These are phyloP conservation scores for Fonsecaea monophora DNA, from an alignment of 2,329 filamentous ascomycete species.

Conservation along the genomic window DNA sequence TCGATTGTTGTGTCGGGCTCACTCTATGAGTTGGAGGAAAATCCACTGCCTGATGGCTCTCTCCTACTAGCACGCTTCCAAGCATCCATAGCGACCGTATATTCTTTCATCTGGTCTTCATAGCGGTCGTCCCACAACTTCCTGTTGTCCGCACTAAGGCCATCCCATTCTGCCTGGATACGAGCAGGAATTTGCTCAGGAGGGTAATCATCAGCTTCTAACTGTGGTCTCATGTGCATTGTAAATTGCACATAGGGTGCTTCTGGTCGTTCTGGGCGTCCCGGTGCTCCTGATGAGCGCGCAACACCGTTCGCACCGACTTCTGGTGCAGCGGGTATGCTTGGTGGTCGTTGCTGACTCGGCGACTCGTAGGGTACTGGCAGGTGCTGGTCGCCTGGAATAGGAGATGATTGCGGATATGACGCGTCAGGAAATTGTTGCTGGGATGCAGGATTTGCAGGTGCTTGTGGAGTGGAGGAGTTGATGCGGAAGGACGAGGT, in stretches of 20 bases:
- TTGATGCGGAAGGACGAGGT: constrained; percentile 36
- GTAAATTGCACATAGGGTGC: constrained; percentile 39
- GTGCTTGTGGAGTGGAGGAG: constrained; percentile 27
- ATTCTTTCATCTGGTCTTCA: constrained; percentile 39
- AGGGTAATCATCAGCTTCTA: constrained; percentile 38
- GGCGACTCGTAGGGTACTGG: constrained; percentile 21
- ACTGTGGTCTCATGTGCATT: constrained; percentile 38
- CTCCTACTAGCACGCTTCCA: constrained; percentile 36
- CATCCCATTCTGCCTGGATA: constrained; percentile 40
- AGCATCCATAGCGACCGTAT: constrained; percentile 36
- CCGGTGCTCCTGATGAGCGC: constrained; percentile 9
- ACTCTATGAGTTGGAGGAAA: constrained; percentile 31
- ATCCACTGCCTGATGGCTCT: constrained; percentile 23
- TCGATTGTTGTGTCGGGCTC: background rate
- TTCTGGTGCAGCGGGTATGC: constrained; percentile 15
- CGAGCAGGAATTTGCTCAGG: constrained; percentile 34
- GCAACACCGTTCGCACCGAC: constrained; percentile 25
- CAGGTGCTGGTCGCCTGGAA: constrained; percentile 27
- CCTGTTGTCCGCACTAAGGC: constrained; percentile 35
- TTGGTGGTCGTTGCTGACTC: constrained; percentile 19
- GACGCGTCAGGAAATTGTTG: constrained; percentile 17
- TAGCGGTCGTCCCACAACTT: constrained; percentile 41
- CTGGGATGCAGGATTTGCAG: constrained; percentile 11
- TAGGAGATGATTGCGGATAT: constrained; percentile 35
- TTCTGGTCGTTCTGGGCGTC: constrained; percentile 35